Conservation (phyloP, 495 filamentous ascomycete genomes). For the Daldinia loculata region DNA sequence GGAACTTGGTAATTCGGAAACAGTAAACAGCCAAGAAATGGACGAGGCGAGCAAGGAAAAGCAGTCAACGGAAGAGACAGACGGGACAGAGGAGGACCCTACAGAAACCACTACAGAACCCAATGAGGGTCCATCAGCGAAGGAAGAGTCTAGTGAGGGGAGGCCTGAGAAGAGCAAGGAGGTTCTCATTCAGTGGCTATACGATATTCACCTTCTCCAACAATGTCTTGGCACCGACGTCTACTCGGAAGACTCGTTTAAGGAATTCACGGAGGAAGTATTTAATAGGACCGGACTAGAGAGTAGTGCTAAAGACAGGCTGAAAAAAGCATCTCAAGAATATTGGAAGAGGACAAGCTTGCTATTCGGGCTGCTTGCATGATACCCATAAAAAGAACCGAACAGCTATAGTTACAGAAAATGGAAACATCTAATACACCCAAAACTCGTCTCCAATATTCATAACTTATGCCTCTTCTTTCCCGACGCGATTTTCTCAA, state of each 20-base stretch:
- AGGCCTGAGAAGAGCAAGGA: conserved; percentile 54
- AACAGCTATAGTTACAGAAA: neutral
- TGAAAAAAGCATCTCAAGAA: conserved; percentile 68
- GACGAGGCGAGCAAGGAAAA: conserved; percentile 17
- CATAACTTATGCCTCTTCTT: conserved; percentile 86
- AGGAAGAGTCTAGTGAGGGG: neutral
- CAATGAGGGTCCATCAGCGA: conserved; percentile 21
- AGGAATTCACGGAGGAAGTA: conserved; percentile 56
- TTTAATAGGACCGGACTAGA: conserved; percentile 58
- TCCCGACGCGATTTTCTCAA: conserved; percentile 65
- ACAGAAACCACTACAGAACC: conserved; percentile 31
- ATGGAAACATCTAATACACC: neutral
- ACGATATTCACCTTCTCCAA: conserved; percentile 76
- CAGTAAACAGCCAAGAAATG: neutral
- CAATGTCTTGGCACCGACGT: conserved; percentile 46
- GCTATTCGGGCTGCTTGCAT: conserved; percentile 68
- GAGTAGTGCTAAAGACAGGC: conserved; percentile 53
- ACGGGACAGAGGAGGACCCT: neutral
- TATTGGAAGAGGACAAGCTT: conserved; percentile 84
- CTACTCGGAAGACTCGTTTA: conserved; percentile 51
- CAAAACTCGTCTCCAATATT: conserved; percentile 16
- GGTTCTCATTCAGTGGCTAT: conserved; percentile 75
- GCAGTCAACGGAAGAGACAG: conserved; percentile 1
- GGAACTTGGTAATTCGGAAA: conserved; percentile 38
- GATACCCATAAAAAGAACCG: conserved; percentile 30